phyloP scores from a whole-genome alignment of 2,329 filamentous ascomycete genomes.

The Huntiella bhutanensis region DNA sequence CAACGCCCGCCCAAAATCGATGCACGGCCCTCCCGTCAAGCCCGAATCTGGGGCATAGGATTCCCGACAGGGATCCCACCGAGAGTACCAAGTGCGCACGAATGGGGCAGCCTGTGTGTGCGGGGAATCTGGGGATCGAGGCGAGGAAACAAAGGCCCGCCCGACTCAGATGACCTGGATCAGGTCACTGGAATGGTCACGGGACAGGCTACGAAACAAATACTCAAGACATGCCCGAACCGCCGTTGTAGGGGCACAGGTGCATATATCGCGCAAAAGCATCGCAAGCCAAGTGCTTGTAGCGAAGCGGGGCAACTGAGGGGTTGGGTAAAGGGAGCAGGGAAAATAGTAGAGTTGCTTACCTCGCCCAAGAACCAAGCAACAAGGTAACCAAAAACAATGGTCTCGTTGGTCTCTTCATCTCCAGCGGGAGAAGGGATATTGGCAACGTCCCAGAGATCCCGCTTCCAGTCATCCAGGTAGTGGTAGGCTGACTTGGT shows the following conservation, averaged over 20 bases:
- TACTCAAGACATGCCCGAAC: too few relatives aligned
- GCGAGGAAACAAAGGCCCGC: slow-evolving; percentile 6
- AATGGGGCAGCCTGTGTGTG: slow-evolving; percentile 2
- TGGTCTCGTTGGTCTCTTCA: slow-evolving; percentile 90
- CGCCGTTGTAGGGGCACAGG: too few relatives aligned
- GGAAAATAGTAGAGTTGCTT: slow-evolving; percentile 17
- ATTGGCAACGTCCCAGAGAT: slow-evolving; percentile 80
- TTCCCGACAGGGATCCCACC: slow-evolving; percentile 6
- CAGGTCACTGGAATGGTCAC: too few relatives aligned
- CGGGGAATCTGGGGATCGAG: slow-evolving; percentile 1
- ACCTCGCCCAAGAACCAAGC: slow-evolving; percentile 98
- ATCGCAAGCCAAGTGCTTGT: too few relatives aligned
- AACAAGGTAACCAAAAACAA: slow-evolving; percentile 92
- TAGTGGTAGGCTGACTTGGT: slow-evolving; percentile 83
- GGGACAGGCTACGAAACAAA: too few relatives aligned
- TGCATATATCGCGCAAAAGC: too few relatives aligned
- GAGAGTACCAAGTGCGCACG: background rate
- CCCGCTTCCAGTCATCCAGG: slow-evolving; percentile 90
- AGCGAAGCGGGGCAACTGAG: background rate
- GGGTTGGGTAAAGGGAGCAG: background rate
- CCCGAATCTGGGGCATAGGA: slow-evolving; percentile 8
- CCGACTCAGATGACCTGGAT: slow-evolving; percentile 1
- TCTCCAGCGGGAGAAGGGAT: slow-evolving; percentile 88
- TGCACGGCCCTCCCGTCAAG: slow-evolving; percentile 1
- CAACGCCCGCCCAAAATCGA: background rate